Evolutionary conservation across 768 basidiomycete genomes (phyloP), one percentile per base, ranked within the genome.

Genomic region (Trametes cubensis): DNA sequence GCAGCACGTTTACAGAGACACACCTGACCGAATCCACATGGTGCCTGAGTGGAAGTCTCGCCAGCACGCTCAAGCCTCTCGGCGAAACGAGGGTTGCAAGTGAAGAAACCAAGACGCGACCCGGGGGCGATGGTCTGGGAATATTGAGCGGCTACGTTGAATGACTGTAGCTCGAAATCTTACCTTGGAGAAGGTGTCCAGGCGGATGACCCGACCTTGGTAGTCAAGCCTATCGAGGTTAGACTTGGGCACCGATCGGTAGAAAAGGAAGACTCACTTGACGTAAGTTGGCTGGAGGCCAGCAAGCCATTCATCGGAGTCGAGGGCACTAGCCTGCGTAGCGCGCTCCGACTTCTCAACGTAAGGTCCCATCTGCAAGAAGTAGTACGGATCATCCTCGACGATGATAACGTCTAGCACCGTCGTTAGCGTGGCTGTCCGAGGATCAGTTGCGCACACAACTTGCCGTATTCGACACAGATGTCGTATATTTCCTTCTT

Each of bases 341-440:
- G 62, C 62, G 21, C 76, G 78, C 30, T 73, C 73, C 28, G 66
- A 63, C 62, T 82, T 82, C 6, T 78, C 80, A 7, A 78, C 69
- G 71, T 88, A 91, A 2, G 74, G 63, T 0, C 81, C 83, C 63
- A 85, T 75, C 70, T 91, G 89, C 23, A 92, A 76, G 76, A 90
- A 89, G 73, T 83, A 86, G 73, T 92, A 92, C 4, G 92, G 91
- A 73, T 92, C 91, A 67, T 94, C 91, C 76, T 93, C 90, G 56
- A 89, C 85, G 61, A 91, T 91, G 66, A 92, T 85, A 23, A 92
- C 72, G 65, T 92, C 85, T 88, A 13, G 6, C 30, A 15, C 48
- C 25, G n/a, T 64, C 60, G 38, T 55, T n/a, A 14, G 60, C 6
- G 11, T 39, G 52, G 23, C 23, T 23, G 42, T 34, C 41, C 20